Conservation (phyloP, 129 eudicot genomes). For the Artemisia annua region DNA sequence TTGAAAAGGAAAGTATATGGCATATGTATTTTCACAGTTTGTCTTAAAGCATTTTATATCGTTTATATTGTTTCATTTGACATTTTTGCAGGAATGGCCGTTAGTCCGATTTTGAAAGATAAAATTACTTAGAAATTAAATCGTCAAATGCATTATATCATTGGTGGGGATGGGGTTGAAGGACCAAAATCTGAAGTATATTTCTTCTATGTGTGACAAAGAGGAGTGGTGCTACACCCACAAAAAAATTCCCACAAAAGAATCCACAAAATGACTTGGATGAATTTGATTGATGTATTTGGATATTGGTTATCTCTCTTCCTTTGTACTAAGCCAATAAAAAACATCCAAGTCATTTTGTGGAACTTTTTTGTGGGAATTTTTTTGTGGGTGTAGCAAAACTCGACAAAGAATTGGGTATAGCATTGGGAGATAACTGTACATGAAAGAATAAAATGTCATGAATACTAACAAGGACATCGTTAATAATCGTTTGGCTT, state of each 20-base stretch:
- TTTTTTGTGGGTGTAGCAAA: too few relatives aligned
- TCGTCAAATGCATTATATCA: not conserved
- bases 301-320: too few relatives aligned
- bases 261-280: too few relatives aligned
- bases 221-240: too few relatives aligned
- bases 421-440: not conserved
- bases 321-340: too few relatives aligned
- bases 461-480: not conserved
- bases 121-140: not conserved
- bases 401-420: not conserved
- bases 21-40: not conserved
- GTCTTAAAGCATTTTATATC: not conserved
- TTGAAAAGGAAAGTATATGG: not conserved
- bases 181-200: not conserved
- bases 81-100: not conserved
- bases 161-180: not conserved
- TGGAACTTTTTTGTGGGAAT: too few relatives aligned
- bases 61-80: not conserved
- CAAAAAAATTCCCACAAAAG: too few relatives aligned
- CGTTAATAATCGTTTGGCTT: not conserved
- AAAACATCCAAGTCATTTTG: too few relatives aligned
- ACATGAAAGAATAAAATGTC: not conserved
- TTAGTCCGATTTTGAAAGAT: not conserved
- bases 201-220: not conserved
- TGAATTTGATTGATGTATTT: too few relatives aligned